A percentile compares a stretch with the other conserved stretches of the same genome.
These are phyloP conservation scores for Sarcodon aspratus DNA, from an alignment of 768 basidiomycete genomes.

Conservation along the genomic window DNA sequence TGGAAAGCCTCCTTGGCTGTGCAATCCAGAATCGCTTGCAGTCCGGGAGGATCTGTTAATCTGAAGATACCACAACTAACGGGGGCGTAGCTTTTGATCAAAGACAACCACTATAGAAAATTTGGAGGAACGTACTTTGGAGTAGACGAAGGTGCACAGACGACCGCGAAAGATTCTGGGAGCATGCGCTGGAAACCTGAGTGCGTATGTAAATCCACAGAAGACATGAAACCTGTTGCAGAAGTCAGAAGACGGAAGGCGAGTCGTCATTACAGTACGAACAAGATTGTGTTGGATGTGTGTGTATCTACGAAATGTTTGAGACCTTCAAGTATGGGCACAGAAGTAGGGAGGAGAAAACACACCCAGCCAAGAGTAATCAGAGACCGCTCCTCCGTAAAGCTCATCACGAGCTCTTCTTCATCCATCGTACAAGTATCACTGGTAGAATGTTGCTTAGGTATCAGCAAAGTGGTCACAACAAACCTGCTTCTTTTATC, in stretches of 20 bases:
- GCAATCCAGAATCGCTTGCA: conserved; percentile 62
- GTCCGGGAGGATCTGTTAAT: conserved; percentile 77
- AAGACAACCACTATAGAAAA: not conserved
- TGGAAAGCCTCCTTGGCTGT: conserved; percentile 70
- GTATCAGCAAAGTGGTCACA: conserved; percentile 78
- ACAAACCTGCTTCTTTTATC: conserved; percentile 44
- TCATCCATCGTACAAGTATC: conserved; percentile 92
- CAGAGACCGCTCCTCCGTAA: conserved; percentile 70
- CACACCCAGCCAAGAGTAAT: conserved; percentile 89
- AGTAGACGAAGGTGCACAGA: conserved; percentile 72
- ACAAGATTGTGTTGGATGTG: conserved; percentile 86
- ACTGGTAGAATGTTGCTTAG: conserved; percentile 79
- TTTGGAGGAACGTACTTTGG: conserved; percentile 44
- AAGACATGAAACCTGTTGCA: conserved; percentile 77
- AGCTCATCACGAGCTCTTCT: conserved; percentile 77
- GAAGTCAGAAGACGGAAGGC: not conserved
- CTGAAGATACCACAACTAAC: conserved; percentile 80
- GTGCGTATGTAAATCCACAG: conserved; percentile 87
- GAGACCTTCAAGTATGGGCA: not conserved
- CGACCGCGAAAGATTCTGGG: conserved; percentile 86
- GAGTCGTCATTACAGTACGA: conserved; percentile 13
- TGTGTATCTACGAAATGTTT: conserved; percentile 60
- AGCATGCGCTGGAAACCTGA: conserved; percentile 84
- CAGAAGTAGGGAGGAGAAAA: conserved; percentile 6
- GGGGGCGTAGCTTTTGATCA: not conserved